Base-by-base conservation (phyloP, 176 grass and related monocot genomes). In the Zea mays region DNA sequence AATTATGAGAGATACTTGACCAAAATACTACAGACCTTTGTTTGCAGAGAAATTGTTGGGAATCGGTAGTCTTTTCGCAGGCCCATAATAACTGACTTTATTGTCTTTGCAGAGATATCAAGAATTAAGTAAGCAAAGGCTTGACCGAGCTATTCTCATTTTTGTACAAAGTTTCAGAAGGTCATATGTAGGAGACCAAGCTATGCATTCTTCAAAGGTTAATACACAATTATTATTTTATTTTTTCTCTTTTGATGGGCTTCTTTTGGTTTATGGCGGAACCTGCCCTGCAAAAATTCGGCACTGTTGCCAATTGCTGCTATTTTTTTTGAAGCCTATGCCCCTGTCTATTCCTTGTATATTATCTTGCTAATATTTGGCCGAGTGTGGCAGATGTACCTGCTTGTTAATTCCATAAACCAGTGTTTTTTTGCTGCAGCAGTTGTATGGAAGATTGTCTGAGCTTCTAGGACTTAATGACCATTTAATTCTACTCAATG, bases 401-500 rank as follows among this genome's bases (percentile, higher is more conserved):
- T 54, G 51, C 10, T 67, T 77, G n/a, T 78, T 20, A 79, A 40
- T 69, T 39, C 79, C 56, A 79, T 85, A 85, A 90, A 87, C 0
- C 67, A 67, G 43, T 72, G 38, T 66, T 82, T 75, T 78, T 92
- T 83, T 90, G 69, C 40, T 92, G 77, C 96, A 99, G 92, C 96
- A 96, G 90, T 83, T 99, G 79, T 99, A 99, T 85, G 76, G 86
- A 85, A 99, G 96, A 88, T 89, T 99, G 56, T 86, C 90, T 76
- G 96, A 99, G 79, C 96, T 99, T 83, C 85, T 99, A 83, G 96
- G 96, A 49, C 90, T 99, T 39, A 91, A 87, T 72, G 96, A 99
- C 82, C 96, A 99, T 85, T 77, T 99, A 90, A 88, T 99, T 90
- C 85, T 99, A 67, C 96, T 99, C 54, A 99, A 99, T 85, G 90